phyloP scores from a whole-genome alignment of 768 basidiomycete genomes.

The Rhizopogon sp. region DNA sequence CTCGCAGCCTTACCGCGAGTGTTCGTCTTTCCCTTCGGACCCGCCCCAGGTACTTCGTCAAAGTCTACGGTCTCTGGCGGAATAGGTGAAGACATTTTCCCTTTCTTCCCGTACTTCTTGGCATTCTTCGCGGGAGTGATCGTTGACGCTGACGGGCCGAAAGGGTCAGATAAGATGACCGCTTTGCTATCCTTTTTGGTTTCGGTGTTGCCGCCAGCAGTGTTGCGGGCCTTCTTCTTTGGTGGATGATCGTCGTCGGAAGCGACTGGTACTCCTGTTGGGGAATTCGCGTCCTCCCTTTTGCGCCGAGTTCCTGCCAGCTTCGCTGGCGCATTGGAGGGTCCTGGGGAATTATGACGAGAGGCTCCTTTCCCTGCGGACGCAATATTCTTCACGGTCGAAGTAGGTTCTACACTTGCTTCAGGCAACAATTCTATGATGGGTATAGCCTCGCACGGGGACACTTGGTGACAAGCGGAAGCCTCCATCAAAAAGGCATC shows the following conservation, averaged over 20 bases:
- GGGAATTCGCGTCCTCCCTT: conserved; percentile 10
- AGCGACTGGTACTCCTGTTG: neutral
- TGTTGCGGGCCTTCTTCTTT: conserved; percentile 15
- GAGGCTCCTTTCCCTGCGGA: neutral
- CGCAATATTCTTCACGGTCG: neutral
- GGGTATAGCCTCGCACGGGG: neutral
- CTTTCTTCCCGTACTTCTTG: conserved; percentile 31
- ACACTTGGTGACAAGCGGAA: neutral
- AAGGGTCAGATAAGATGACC: neutral
- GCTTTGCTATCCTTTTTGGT: neutral
- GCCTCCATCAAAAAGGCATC: neutral
- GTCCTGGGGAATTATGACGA: neutral
- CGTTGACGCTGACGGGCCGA: neutral
- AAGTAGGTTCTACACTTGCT: neutral
- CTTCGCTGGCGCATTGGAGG: conserved; percentile 4
- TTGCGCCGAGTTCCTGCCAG: conserved; percentile 23
- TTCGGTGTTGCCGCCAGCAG: neutral
- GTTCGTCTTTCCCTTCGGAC: neutral
- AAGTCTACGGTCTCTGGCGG: conserved; percentile 19
- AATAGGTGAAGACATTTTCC: conserved; percentile 26
- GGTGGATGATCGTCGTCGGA: conserved; percentile 6
- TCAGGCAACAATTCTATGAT: neutral
- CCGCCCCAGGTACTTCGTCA: conserved; percentile 26
- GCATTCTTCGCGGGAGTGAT: conserved; percentile 6
- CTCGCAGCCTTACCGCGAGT: conserved; percentile 13